phyloP scores from a whole-genome alignment of 495 filamentous ascomycete species.

The Tetracladium marchalianum region DNA sequence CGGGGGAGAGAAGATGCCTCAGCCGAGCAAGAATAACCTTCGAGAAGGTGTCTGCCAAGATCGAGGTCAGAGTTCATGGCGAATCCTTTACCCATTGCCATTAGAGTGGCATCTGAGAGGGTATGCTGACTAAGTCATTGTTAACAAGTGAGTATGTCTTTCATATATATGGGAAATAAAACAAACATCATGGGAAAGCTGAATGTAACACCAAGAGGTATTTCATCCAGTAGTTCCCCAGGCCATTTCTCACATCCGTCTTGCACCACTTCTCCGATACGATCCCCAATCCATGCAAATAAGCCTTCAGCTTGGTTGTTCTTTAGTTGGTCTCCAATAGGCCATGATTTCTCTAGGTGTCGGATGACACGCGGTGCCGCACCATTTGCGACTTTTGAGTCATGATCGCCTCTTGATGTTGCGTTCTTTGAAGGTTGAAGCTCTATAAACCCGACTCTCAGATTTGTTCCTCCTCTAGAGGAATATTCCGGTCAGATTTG shows the following conservation, averaged over 20 bases:
- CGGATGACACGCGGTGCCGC: constrained; percentile 41
- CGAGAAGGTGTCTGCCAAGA: constrained; percentile 55
- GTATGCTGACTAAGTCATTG: constrained; percentile 49
- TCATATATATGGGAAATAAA: neutral
- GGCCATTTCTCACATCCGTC: constrained; percentile 22
- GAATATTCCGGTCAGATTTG: constrained; percentile 4
- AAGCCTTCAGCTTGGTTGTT: constrained; percentile 64
- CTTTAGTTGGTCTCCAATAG: constrained; percentile 70
- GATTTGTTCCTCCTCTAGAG: constrained; percentile 60
- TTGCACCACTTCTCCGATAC: constrained; percentile 62
- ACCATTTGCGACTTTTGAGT: constrained; percentile 20
- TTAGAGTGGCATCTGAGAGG: constrained; percentile 64
- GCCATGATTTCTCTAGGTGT: constrained; percentile 63
- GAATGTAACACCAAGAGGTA: constrained; percentile 76
- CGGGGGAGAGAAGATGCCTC: constrained; percentile 40
- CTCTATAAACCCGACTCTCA: constrained; percentile 71
- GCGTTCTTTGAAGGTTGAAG: constrained; percentile 24
- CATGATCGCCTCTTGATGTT: constrained; percentile 13
- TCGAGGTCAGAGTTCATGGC: constrained; percentile 64
- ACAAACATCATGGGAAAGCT: constrained; percentile 72
- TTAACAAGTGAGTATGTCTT: neutral
- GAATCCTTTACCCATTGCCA: constrained; percentile 87
- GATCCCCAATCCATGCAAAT: constrained; percentile 71
- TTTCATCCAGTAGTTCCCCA: constrained; percentile 35
- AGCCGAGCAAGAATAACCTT: constrained; percentile 51